Conservation (phyloP, 495 filamentous ascomycete genomes). For the Penicillium odoratum region DNA sequence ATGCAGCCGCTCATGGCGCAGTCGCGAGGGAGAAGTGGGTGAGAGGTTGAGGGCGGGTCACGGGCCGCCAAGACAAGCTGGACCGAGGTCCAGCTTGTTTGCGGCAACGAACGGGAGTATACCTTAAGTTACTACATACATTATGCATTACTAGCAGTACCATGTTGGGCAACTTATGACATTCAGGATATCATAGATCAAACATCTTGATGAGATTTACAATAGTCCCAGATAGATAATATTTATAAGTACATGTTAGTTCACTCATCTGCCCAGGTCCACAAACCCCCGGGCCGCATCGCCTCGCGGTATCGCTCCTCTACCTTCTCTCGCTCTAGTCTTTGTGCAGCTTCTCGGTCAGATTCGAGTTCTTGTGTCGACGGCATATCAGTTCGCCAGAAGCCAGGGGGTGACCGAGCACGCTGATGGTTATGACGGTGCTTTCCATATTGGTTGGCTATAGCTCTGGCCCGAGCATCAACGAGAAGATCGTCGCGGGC, state of each 20-base stretch:
- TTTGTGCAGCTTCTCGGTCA: conserved; percentile 60
- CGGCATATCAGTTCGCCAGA: conserved; percentile 88
- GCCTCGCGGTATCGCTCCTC: conserved; percentile 79
- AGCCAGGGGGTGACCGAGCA: conserved; percentile 73
- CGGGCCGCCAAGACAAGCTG: conserved; percentile 20
- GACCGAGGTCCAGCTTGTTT: conserved; percentile 25
- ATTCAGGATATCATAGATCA: neutral
- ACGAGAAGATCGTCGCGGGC: conserved; percentile 60
- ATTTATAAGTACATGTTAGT: neutral
- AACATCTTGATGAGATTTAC: neutral
- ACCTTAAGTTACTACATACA: too few relatives aligned
- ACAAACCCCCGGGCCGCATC: conserved; percentile 70
- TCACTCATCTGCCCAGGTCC: conserved; percentile 79
- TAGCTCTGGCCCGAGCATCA: conserved; percentile 62
- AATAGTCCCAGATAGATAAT: neutral
- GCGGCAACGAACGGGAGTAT: neutral
- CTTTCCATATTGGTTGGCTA: conserved; percentile 71
- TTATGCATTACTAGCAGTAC: too few relatives aligned
- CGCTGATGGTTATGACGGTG: conserved; percentile 76
- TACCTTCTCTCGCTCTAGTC: conserved; percentile 59
- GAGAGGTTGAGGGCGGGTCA: conserved; percentile 14
- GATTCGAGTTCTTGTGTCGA: conserved; percentile 71
- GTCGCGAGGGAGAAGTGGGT: conserved; percentile 11
- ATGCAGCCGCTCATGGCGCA: conserved; percentile 9
- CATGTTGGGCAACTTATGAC: neutral